Evolutionary conservation across 2,329 filamentous ascomycete species (phyloP).

Genomic region (Colletotrichum sansevieriae): DNA sequence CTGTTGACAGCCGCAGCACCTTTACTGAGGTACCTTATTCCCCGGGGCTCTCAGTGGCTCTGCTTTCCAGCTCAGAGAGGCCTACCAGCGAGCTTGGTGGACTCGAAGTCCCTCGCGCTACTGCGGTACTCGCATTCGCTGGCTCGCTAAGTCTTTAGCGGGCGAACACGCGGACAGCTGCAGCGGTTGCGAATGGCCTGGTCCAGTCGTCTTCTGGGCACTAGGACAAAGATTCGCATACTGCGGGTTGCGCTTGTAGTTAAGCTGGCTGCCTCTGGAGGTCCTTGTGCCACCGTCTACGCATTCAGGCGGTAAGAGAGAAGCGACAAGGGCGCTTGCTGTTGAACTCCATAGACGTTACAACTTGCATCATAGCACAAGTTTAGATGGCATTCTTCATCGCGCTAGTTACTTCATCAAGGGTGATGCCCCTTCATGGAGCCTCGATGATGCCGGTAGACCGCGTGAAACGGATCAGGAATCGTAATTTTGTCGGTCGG

Average conservation of each 20-base stretch:
- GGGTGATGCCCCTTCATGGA: conserved; percentile 33
- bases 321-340: conserved; percentile 23
- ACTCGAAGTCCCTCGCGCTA: neutral
- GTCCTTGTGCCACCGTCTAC: too few species aligned
- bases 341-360: neutral
- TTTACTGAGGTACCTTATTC: neutral
- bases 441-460: conserved; percentile 37
- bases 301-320: conserved; percentile 25
- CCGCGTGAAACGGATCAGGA: conserved; percentile 11
- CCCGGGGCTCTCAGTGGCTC: neutral
- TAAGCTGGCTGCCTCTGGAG: conserved; percentile 24
- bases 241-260: neutral
- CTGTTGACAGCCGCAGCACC: neutral
- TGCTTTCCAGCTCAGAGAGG: neutral
- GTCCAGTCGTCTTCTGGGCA: conserved; percentile 14
- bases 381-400: conserved; percentile 34
- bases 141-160: neutral
- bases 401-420: conserved; percentile 16
- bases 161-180: conserved; percentile 31
- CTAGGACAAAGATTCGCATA: conserved; percentile 25
- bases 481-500: neutral
- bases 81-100: neutral
- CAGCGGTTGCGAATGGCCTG: conserved; percentile 16
- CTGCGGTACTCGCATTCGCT: conserved; percentile 9
- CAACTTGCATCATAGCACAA: conserved; percentile 15